These are phyloP conservation scores for Quercus wislizeni DNA, from an alignment of 306 rosid genomes.

Conservation along the genomic window DNA sequence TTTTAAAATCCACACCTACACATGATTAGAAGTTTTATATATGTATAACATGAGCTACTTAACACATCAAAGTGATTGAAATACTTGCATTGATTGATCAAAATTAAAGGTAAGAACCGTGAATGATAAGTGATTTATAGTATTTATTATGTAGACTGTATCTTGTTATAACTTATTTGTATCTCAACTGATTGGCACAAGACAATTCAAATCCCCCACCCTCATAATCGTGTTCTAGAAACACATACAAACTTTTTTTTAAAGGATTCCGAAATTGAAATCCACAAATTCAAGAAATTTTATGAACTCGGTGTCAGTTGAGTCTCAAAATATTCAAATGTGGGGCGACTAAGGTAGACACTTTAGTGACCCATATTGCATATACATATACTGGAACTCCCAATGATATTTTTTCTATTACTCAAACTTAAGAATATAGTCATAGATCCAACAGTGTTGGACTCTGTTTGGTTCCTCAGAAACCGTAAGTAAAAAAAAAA, in stretches of 20 bases:
- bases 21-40: conserved; percentile 1
- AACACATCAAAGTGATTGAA: neutral
- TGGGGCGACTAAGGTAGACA: neutral
- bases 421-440: conserved; percentile 2
- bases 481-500: neutral
- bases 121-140: neutral
- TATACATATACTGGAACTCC: neutral
- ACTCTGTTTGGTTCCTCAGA: conserved; percentile 10
- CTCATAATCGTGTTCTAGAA: neutral
- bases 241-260: neutral
- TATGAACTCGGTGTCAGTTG: neutral
- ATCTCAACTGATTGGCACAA: neutral
- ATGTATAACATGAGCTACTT: neutral
- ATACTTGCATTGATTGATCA: neutral
- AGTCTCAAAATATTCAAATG: neutral
- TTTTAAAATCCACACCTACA: conserved; percentile 97
- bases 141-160: neutral
- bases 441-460: conserved; percentile 28
- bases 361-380: neutral
- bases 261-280: neutral
- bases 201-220: too few species aligned
- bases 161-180: neutral
- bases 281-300: neutral
- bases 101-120: neutral
- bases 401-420: neutral